phyloP scores from a whole-genome alignment of 2,329 filamentous ascomycete genomes.

The Sporothrix brasiliensis region DNA sequence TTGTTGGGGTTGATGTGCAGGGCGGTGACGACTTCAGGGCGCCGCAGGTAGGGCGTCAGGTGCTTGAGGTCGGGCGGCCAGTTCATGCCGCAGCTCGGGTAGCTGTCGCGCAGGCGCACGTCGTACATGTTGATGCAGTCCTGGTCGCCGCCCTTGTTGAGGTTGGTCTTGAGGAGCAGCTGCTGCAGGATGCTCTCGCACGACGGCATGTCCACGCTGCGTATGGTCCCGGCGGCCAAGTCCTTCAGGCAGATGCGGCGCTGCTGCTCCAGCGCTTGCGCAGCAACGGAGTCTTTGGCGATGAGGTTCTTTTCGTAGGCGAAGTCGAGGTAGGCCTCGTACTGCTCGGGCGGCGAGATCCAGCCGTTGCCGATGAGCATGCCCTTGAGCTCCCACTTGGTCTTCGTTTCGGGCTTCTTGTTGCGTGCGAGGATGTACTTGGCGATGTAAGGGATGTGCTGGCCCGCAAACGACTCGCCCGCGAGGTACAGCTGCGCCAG shows the following conservation, averaged over 20 bases:
- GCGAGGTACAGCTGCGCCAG: constrained; percentile 80
- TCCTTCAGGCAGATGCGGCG: constrained; percentile 70
- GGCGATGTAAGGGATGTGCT: constrained; percentile 97
- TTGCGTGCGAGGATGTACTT: constrained; percentile 87
- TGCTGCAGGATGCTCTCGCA: constrained; percentile 79
- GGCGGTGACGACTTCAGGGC: constrained; percentile 74
- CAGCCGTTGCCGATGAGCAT: constrained; percentile 96
- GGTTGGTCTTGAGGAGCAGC: constrained; percentile 66
- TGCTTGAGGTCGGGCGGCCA: constrained; percentile 86
- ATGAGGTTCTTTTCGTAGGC: constrained; percentile 77
- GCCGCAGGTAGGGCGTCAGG: constrained; percentile 82
- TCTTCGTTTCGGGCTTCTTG: constrained; percentile 55
- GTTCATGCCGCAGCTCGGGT: constrained; percentile 90
- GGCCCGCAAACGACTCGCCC: constrained; percentile 94
- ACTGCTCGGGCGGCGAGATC: constrained; percentile 90
- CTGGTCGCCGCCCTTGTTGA: constrained; percentile 53
- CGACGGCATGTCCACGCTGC: constrained; percentile 65
- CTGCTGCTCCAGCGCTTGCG: constrained; percentile 67
- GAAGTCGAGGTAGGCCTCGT: constrained; percentile 80
- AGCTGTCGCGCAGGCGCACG: constrained; percentile 77
- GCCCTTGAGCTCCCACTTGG: constrained; percentile 77
- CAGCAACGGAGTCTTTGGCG: constrained; percentile 64
- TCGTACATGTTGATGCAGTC: constrained; percentile 97
- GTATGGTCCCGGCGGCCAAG: constrained; percentile 51
- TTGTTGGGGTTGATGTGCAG: constrained; percentile 83